Evolutionary conservation across 2,329 filamentous ascomycete species (phyloP).

Genomic region (Curvularia eragrostidis): DNA sequence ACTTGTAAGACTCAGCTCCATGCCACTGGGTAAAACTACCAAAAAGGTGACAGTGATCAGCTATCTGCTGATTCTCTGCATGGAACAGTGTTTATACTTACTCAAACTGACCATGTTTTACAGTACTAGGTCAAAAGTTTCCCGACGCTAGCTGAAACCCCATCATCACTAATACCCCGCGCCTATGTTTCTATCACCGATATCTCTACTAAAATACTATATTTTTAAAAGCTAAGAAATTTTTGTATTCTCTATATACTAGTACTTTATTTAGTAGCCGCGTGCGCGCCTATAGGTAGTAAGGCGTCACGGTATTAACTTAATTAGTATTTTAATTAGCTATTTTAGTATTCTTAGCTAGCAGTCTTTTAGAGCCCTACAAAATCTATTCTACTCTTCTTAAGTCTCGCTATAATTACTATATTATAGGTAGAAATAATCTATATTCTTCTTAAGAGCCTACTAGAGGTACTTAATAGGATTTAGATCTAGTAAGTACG

Average conservation of each 20-base stretch:
- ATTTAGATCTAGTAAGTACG: neutral
- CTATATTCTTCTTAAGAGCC: neutral
- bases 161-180: neutral
- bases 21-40: too few species aligned
- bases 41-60: too few species aligned
- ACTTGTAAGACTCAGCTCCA: too few species aligned
- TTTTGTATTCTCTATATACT: neutral
- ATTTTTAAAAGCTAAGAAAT: neutral
- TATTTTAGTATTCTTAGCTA: neutral
- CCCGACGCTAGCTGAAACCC: neutral
- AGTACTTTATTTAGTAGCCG: neutral
- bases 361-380: neutral
- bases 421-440: neutral
- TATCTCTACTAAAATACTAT: neutral
- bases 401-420: neutral
- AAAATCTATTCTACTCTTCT: neutral
- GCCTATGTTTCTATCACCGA: neutral
- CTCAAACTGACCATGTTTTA: too few species aligned
- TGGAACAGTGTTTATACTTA: too few species aligned
- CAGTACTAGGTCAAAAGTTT: neutral
- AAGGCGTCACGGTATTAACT: neutral
- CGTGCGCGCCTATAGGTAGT: neutral
- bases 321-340: neutral
- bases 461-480: neutral
- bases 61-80: too few species aligned